Conservation (phyloP, 345 rosid genomes). For the Carallia brachiata region DNA sequence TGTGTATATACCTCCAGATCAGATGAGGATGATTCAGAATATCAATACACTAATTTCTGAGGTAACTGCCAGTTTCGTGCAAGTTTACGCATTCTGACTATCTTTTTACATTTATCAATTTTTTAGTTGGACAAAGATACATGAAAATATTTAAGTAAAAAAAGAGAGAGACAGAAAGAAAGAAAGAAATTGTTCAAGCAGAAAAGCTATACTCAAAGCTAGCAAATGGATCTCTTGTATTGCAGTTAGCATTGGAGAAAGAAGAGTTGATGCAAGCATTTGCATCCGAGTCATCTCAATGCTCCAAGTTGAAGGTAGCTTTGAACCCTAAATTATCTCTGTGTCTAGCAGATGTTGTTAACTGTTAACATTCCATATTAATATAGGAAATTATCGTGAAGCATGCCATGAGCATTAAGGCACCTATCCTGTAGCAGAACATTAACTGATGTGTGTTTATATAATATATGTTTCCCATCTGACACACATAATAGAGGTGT, state of each 20-base stretch:
- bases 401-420: no score
- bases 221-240: constrained; percentile 18
- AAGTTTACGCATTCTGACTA: background rate
- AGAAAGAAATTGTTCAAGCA: background rate
- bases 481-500: no score
- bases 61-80: constrained; percentile 36
- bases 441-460: no score
- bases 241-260: constrained; percentile 79
- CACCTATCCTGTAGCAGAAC: no score
- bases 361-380: background rate
- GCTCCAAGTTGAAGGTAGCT: constrained; percentile 70
- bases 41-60: constrained; percentile 67
- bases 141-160: no score
- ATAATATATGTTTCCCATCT: no score
- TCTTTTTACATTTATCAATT: background rate
- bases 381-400: no score
- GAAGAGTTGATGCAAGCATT: constrained; percentile 78
- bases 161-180: no score
- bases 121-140: no score
- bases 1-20: constrained; percentile 72
- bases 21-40: constrained; percentile 67
- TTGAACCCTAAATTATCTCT: constrained; percentile 1
- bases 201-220: background rate
- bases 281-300: constrained; percentile 68
- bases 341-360: background rate